A percentile compares a stretch with the other conserved stretches of the same genome.
phyloP scores from a whole-genome alignment of 495 filamentous ascomycete species.

The Trichocladium antarcticum region DNA sequence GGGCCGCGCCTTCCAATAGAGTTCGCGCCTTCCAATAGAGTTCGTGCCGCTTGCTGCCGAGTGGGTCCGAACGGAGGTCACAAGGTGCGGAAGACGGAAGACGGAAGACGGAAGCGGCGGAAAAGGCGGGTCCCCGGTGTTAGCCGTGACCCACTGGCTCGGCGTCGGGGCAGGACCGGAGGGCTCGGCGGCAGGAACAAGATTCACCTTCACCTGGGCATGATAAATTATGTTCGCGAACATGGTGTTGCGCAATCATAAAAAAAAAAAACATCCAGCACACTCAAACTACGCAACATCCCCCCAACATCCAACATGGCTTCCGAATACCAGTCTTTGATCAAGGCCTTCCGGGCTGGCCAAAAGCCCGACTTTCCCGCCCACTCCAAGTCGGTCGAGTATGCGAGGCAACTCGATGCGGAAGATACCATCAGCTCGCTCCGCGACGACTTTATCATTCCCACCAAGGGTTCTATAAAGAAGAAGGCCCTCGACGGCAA shows the following conservation, averaged over 20 bases:
- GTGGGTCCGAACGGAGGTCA: slow-evolving; percentile 10
- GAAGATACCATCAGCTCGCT: slow-evolving; percentile 56
- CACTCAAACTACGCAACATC: too few relatives aligned
- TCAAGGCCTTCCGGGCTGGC: slow-evolving; percentile 10
- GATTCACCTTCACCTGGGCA: too few relatives aligned
- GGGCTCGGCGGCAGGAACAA: background rate
- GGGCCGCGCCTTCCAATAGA: too few relatives aligned
- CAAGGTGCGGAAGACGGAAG: slow-evolving; percentile 16
- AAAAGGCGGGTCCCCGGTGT: slow-evolving; percentile 2
- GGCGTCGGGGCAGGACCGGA: slow-evolving; percentile 2
- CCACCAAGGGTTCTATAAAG: slow-evolving; percentile 58
- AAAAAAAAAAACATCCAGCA: too few relatives aligned
- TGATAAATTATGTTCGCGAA: too few relatives aligned
- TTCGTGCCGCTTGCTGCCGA: background rate
- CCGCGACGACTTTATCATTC: slow-evolving; percentile 70
- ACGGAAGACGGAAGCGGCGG: slow-evolving; percentile 15
- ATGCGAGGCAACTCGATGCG: slow-evolving; percentile 43
- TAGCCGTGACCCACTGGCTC: background rate
- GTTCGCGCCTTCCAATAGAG: too few relatives aligned
- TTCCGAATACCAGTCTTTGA: slow-evolving; percentile 1
- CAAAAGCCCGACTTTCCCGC: slow-evolving; percentile 11
- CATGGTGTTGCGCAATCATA: too few relatives aligned
- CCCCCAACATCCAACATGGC: background rate
- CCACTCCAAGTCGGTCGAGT: slow-evolving; percentile 11
- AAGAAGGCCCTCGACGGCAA: slow-evolving; percentile 45